Evolutionary conservation across 2,329 filamentous ascomycete species (phyloP), one percentile per base, ranked within the genome.

Genomic region (Aspergillus brunneoviolaceus): DNA sequence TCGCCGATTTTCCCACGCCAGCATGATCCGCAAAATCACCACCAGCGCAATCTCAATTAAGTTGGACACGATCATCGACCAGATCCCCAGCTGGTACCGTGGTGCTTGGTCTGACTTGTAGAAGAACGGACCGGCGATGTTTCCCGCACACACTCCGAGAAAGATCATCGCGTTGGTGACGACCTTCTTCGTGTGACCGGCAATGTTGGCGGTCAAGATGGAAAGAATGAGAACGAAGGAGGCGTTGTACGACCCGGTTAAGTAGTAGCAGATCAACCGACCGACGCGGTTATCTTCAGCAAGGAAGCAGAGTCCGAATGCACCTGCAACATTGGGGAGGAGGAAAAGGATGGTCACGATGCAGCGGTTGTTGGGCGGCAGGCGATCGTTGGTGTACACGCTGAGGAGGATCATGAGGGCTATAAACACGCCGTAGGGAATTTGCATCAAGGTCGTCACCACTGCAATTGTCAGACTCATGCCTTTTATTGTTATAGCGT

Each of bases 391-490:
- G 45, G 63, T 54, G 2, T 63, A 62, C 0, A 65, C 65, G 19
- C 58, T 56, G 9, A 64, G 50, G 10, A 69, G 58, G 48, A 68
- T 67, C 61, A 65, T 68, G 12, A 68, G 60, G 12, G 63, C 67
- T 6, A 77, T 67, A 25, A 74, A 75, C 1, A 72, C 74, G 2
- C 75, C 74, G 35, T 74, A 71, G 29, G 77, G 68, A 19, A 70
- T 78, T 57, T 74, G 76, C n/a, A 76, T 67, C 33, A 76, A 72
- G 1, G 72, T 69, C 4, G 73, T 75, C 0, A 70, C 58, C 5
- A 76, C 60, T 67, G 42, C n/a, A 6, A 7, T 19, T 14, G 14
- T 53, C 14, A 54, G 35, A 14, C 5, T 9, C 67, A 77, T 67
- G 4, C 70, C 78, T 45, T 6, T 0, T 29, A 2, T 5, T 21